phyloP scores from a whole-genome alignment of 2,329 filamentous ascomycete species.

The Fusarium foetens region DNA sequence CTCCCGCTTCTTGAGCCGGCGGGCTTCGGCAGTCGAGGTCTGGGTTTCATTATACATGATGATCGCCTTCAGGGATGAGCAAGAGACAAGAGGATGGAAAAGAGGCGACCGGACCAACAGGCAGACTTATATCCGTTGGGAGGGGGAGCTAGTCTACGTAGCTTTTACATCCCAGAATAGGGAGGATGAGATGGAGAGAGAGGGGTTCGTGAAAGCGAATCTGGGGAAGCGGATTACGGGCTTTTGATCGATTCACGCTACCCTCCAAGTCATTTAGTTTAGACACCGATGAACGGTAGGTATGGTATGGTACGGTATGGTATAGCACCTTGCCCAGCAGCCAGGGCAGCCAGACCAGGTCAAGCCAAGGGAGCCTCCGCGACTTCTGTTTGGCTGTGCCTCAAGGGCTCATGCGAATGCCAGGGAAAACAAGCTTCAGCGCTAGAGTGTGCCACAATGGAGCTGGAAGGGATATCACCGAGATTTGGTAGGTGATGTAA shows the following conservation, averaged over 20 bases:
- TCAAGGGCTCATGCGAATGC: background rate
- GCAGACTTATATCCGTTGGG: background rate
- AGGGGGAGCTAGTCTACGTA: background rate
- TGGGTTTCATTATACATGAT: constrained; percentile 20
- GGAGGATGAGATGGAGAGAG: background rate
- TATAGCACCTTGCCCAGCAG: background rate
- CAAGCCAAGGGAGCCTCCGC: background rate
- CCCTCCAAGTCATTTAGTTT: background rate
- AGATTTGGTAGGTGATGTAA: constrained; percentile 12
- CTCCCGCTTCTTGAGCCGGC: constrained; percentile 46
- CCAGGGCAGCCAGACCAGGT: background rate
- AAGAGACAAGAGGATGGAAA: background rate
- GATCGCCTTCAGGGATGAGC: constrained; percentile 23
- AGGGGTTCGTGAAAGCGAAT: background rate
- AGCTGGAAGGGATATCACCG: background rate
- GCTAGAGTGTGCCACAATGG: constrained; percentile 3
- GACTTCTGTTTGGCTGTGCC: background rate
- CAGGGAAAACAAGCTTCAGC: constrained; percentile 16
- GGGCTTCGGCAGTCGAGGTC: constrained; percentile 21
- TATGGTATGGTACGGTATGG: background rate
- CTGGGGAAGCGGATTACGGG: constrained; percentile 20
- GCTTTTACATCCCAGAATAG: background rate
- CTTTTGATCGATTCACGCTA: constrained; percentile 5
- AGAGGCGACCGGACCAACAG: background rate
- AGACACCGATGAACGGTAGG: background rate